A percentile compares a stretch with the other conserved stretches of the same genome.
Conservation (phyloP, 176 grass and related monocot genomes). For the Phragmites australis region DNA sequence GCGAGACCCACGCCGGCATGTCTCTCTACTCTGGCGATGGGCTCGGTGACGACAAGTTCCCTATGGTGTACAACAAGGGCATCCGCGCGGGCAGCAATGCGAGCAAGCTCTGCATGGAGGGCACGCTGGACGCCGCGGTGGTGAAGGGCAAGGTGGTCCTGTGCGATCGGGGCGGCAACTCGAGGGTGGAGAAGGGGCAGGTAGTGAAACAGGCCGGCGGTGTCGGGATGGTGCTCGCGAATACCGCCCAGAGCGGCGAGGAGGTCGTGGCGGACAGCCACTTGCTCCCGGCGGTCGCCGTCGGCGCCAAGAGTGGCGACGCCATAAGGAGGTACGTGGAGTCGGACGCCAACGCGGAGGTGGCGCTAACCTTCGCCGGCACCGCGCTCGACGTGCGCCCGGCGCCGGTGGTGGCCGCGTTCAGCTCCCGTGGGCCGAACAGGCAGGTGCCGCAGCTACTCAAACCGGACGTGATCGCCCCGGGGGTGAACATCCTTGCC, state of each 20-base stretch:
- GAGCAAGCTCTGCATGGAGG: constrained; percentile 74
- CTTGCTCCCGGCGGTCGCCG: constrained; percentile 66
- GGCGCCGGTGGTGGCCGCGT: constrained; percentile 86
- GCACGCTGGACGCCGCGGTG: constrained; percentile 54
- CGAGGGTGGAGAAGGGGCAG: constrained; percentile 76
- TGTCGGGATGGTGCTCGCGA: constrained; percentile 81
- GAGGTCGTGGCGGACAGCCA: constrained; percentile 90
- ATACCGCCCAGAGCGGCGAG: constrained; percentile 67
- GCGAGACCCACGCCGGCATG: constrained; percentile 58
- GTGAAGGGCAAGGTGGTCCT: constrained; percentile 87
- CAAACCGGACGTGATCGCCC: constrained; percentile 91
- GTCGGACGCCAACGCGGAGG: constrained; percentile 48
- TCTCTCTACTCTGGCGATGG: constrained; percentile 66
- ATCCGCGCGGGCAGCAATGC: constrained; percentile 60
- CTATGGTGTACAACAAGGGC: constrained; percentile 72
- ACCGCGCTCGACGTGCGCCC: constrained; percentile 69
- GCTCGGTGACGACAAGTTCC: constrained; percentile 38
- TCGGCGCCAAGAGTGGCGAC: constrained; percentile 66
- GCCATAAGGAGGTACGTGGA: constrained; percentile 59
- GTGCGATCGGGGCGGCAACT: constrained; percentile 71
- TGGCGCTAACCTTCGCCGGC: constrained; percentile 55
- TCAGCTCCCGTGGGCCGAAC: constrained; percentile 87
- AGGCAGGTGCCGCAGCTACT: constrained; percentile 68
- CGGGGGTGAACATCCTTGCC: constrained; percentile 85
- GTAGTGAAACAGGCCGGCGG: constrained; percentile 80